A percentile compares a stretch with the other conserved stretches of the same genome.
Evolutionary conservation across 768 basidiomycete species (phyloP).

Genomic region (Russula compacta): DNA sequence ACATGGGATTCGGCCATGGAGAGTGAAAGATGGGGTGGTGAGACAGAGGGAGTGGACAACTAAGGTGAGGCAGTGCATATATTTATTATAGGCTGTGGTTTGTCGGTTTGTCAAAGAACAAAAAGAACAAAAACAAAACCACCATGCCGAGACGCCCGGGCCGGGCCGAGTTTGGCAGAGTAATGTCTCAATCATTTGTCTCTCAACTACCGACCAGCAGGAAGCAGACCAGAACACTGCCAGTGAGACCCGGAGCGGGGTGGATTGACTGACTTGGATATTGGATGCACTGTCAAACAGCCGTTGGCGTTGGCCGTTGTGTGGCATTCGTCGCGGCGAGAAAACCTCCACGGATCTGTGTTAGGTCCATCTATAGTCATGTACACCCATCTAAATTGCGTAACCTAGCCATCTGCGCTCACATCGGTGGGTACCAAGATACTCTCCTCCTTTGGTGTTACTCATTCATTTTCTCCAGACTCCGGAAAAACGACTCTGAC

Average conservation of each 20-base stretch:
- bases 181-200: background rate
- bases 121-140: background rate
- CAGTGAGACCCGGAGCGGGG: too few relatives aligned
- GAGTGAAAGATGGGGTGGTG: background rate
- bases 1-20: background rate
- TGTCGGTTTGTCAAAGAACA: background rate
- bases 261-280: too few relatives aligned
- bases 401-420: conserved; percentile 84
- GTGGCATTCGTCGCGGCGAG: background rate
- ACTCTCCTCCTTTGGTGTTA: background rate
- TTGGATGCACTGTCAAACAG: background rate
- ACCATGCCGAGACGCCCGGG: background rate
- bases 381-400: conserved; percentile 39
- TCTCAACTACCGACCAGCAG: too few relatives aligned
- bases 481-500: conserved; percentile 87
- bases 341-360: background rate
- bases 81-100: background rate
- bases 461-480: conserved; percentile 37
- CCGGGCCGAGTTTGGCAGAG: background rate
- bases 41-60: background rate
- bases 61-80: background rate
- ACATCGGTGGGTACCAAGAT: conserved; percentile 51
- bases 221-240: too few relatives aligned
- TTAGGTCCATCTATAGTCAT: conserved; percentile 17
- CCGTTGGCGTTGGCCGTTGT: background rate